phyloP scores from a whole-genome alignment of 1,284 basidiomycete genomes.

The Sanghuangporus sanghuang region DNA sequence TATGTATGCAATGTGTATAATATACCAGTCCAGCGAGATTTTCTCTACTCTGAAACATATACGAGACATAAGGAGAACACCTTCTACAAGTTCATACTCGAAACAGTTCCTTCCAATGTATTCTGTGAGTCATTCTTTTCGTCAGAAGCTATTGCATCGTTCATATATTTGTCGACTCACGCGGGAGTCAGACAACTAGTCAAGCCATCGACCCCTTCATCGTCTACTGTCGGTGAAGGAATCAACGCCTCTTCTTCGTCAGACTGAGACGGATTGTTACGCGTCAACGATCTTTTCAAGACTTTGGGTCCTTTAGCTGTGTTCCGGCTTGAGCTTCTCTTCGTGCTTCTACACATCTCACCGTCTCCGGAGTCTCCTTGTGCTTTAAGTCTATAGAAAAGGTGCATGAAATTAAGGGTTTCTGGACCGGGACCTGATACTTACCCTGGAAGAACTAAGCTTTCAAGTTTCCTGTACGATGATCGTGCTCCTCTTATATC shows the following conservation, averaged over 20 bases:
- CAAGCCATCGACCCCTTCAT: background rate
- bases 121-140: background rate
- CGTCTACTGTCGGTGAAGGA: background rate
- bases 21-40: background rate
- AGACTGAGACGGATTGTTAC: background rate
- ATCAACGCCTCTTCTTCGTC: background rate
- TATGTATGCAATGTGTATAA: background rate
- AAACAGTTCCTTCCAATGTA: background rate
- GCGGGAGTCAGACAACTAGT: background rate
- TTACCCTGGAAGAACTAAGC: background rate
- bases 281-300: background rate
- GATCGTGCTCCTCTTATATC: background rate
- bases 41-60: background rate
- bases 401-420: background rate
- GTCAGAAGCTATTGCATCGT: background rate
- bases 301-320: background rate
- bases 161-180: background rate
- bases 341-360: background rate
- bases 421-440: background rate
- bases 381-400: background rate
- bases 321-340: too few relatives aligned
- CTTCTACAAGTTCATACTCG: background rate
- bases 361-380: background rate
- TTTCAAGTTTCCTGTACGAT: background rate
- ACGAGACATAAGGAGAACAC: background rate